Evolutionary conservation across 2,329 filamentous ascomycete genomes (phyloP).

Genomic region (Exophiala calicioides): DNA sequence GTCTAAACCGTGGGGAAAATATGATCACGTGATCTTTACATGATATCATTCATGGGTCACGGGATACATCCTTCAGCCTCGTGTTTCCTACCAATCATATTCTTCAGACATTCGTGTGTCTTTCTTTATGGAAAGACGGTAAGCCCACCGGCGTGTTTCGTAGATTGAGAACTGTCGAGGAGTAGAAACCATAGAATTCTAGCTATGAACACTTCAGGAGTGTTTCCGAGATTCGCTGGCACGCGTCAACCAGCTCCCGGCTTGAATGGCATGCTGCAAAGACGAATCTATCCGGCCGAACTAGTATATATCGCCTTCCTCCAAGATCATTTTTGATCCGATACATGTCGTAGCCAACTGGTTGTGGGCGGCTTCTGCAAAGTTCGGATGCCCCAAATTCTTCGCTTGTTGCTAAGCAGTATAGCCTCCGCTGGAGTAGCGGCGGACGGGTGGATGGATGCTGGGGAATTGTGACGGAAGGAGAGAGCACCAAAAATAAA

Average conservation of each 20-base stretch:
- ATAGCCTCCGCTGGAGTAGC: constrained; percentile 13
- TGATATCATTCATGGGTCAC: too few relatives aligned
- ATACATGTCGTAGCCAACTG: constrained; percentile 33
- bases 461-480: not conserved
- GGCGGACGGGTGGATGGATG: not conserved
- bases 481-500: constrained; percentile 13
- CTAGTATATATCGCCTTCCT: constrained; percentile 32
- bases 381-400: constrained; percentile 34
- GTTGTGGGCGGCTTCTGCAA: constrained; percentile 34
- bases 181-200: too few relatives aligned
- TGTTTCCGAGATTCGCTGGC: constrained; percentile 7
- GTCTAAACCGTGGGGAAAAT: too few relatives aligned
- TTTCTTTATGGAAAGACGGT: too few relatives aligned
- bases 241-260: constrained; percentile 26
- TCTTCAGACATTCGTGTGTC: too few relatives aligned
- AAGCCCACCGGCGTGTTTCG: too few relatives aligned
- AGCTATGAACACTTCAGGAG: constrained; percentile 3
- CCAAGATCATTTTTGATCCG: constrained; percentile 30
- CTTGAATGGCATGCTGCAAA: constrained; percentile 35
- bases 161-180: too few relatives aligned
- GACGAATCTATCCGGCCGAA: constrained; percentile 38
- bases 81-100: too few relatives aligned
- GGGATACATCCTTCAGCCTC: too few relatives aligned
- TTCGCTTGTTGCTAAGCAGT: constrained; percentile 32
- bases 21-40: too few relatives aligned